Base-by-base conservation (phyloP, 768 basidiomycete species). In the Mycena vitilis region DNA sequence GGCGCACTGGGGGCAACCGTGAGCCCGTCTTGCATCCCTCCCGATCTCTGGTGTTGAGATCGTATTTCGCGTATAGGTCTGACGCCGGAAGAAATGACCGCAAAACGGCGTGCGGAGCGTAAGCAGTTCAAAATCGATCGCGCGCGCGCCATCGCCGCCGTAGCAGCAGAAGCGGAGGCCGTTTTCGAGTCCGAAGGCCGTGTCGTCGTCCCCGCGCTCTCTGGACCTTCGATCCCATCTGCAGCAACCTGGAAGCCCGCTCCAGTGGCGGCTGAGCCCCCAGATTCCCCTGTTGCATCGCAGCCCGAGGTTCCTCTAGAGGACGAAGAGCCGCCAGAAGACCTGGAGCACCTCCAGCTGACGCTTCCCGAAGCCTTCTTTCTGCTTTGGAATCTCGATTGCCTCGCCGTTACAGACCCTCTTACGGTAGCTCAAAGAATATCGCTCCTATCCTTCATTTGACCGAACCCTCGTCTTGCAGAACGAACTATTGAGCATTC, bases 41-140 rank as follows among this genome's bases (percentile, higher is more conserved):
- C 25, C 34, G 12, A 36, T 62, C 8, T 57, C 34, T 52, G 23
- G 13, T 64, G 37, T 30, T 61, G 36, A 38, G 1, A 36, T 37
- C 60, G 30, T 59, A 18, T 25, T 49, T 52, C 42, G 30, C 36
- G 10, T 49, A 44, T 54, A 94, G 93, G 87, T 63, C 81, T 93
- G 71, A 95, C 96, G 0, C 91, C 96, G 0, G 98, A 99, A 76
- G 95, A 99, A 79, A 81, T 98, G 61, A 95, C 95, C 11, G 95
- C 93, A 45, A 89, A 89, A 75, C 91, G 98, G 45, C 85, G 98
- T 54, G 88, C 89, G 37, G 95, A 96, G 73, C 90, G 98, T 44
- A 91, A 91, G 73, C 93, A 95, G 73, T 96, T 97, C 84, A 99
- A 99, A 80, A 84, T 91, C 45, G 95, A 97, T 75, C 90, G 98